Evolutionary conservation across 176 grass and related monocot species (phyloP).

Genomic region (Raddia guianensis): DNA sequence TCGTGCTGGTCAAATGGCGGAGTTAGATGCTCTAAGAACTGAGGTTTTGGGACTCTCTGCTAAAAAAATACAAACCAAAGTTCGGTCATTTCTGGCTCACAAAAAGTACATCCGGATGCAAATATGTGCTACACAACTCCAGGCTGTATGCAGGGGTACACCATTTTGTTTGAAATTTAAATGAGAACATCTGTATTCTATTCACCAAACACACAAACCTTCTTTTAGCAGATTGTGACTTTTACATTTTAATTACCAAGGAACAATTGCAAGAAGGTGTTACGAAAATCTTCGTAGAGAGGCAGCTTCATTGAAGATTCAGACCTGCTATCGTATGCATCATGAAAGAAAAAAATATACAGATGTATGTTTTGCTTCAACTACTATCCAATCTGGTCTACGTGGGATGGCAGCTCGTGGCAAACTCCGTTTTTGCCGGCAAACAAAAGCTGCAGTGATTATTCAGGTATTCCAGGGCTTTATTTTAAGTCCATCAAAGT

Average conservation of each 20-base stretch:
- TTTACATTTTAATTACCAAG: constrained; percentile 50
- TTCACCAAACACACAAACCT: not conserved
- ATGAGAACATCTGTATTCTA: not conserved
- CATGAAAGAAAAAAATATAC: constrained; percentile 61
- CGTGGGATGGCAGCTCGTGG: constrained; percentile 75
- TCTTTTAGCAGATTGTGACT: constrained; percentile 27
- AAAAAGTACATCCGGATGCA: constrained; percentile 63
- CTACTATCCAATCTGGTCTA: constrained; percentile 71
- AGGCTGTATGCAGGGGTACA: constrained; percentile 89
- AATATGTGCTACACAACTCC: constrained; percentile 58
- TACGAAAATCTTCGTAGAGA: constrained; percentile 74
- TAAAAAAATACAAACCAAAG: constrained; percentile 90
- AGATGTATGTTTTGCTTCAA: constrained; percentile 56
- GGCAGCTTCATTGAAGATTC: constrained; percentile 75
- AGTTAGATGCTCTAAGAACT: constrained; percentile 93
- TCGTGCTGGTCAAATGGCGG: constrained; percentile 95
- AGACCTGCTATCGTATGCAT: constrained; percentile 66
- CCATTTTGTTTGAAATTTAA: constrained; percentile 25
- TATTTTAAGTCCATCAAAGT: constrained; percentile 27
- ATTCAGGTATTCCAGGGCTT: constrained; percentile 67
- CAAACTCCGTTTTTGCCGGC: constrained; percentile 51
- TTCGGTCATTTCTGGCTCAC: constrained; percentile 57
- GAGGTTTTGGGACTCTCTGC: constrained; percentile 82
- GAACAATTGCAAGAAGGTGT: constrained; percentile 61
- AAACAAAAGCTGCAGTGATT: constrained; percentile 78